Base-by-base conservation (phyloP, 1,284 basidiomycete genomes). In the Veloboletus limbatus region DNA sequence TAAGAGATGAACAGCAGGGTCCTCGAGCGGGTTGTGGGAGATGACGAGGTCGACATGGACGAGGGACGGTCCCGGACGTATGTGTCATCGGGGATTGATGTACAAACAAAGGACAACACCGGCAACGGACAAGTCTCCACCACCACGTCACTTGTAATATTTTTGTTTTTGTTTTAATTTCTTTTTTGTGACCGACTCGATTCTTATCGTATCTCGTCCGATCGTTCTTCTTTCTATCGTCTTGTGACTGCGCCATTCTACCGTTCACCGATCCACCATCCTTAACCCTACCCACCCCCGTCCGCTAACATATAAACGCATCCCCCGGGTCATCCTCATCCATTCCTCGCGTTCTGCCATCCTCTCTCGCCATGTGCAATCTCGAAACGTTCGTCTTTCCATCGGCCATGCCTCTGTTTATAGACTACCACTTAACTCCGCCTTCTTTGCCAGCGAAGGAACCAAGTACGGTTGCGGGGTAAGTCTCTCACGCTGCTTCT, bases 1-100 rank as follows among this genome's bases (percentile, higher is more conserved):
- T 93, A 93, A 9, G 94, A 97, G 48, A 97, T 85, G 69, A 97
- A 99, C 62, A 97, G 82, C 41, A 94, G 81, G 3, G 96, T 98
- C 40, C 96, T 73, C 2, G 91, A 95, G 55, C 96, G 86, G 16
- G 88, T 94, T 27, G 80, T 78, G 21, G 73, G 74, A 41, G 59
- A 54, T 26, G 61, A 62, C 31, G 65, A 59, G n/a, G n/a, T n/a
- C 44, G 62, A 60, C 66, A 66, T 66, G 18, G 63, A 47, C 18
- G 43, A 53, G 24, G 48, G 50, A 38, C 37, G 28, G 25, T 9
- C 18, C 32, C 20, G 51, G 27, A 33, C 25, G 42, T 47, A 52
- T 53, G 51, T 60, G 60, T 49, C 41, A 45, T 46, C 54, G 48
- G 20, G 6, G 30, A 20, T 5, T 2, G 18, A 6, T 0, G 9